Evolutionary conservation across 2,329 filamentous ascomycete species (phyloP).

Genomic region (Mycosphaerelloides madeirae): DNA sequence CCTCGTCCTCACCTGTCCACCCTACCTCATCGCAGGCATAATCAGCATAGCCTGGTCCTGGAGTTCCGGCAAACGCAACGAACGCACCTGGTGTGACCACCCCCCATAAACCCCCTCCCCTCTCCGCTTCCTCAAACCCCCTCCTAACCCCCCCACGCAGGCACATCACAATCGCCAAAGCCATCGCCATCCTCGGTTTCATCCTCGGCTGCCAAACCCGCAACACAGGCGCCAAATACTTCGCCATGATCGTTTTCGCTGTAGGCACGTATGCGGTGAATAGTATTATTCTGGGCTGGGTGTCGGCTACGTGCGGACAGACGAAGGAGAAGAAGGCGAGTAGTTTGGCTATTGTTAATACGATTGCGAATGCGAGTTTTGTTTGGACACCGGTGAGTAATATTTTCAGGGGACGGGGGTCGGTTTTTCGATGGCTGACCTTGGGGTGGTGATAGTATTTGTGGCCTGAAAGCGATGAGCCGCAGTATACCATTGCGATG

Average conservation of each 20-base stretch:
- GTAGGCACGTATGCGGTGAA: constrained; percentile 44
- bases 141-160: no score
- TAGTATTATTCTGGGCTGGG: constrained; percentile 47
- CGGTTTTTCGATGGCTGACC: background rate
- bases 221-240: constrained; percentile 34
- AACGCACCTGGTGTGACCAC: constrained; percentile 39
- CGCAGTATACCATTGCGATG: constrained; percentile 44
- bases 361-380: constrained; percentile 45
- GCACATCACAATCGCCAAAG: constrained; percentile 36
- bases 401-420: background rate
- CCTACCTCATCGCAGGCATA: constrained; percentile 30
- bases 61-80: constrained; percentile 37
- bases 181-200: constrained; percentile 36
- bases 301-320: constrained; percentile 42
- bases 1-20: constrained; percentile 45
- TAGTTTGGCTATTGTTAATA: constrained; percentile 48
- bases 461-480: constrained; percentile 44
- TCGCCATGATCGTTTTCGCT: constrained; percentile 28
- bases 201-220: constrained; percentile 34
- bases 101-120: no score
- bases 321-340: constrained; percentile 49
- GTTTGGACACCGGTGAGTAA: constrained; percentile 42
- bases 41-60: constrained; percentile 31
- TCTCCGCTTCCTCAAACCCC: no score
- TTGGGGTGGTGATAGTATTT: constrained; percentile 35